These are phyloP conservation scores for Thalassiosira pacifica DNA, from an alignment of 352 stramenopile genomes.

Conservation along the genomic window DNA sequence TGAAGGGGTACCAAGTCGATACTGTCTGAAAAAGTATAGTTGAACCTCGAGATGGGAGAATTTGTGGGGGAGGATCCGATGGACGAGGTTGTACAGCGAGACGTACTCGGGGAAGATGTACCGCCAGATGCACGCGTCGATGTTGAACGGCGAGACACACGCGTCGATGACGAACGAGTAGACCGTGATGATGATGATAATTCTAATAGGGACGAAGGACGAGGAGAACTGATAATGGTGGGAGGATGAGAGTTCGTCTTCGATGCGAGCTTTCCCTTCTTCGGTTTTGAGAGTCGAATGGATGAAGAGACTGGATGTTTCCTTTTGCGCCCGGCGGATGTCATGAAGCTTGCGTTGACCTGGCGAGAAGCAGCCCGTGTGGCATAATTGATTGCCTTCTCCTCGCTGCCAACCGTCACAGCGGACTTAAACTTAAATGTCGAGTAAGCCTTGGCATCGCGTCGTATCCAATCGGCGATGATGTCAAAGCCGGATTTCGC, in stretches of 20 bases:
- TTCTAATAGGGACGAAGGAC: too few species aligned
- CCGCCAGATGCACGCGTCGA: too few species aligned
- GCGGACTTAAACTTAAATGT: background rate
- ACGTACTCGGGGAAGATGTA: background rate
- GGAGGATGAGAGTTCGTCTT: background rate
- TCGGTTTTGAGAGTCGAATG: background rate
- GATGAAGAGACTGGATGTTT: background rate
- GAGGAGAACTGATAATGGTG: background rate
- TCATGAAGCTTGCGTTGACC: too few species aligned
- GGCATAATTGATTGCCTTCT: background rate
- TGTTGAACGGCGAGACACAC: too few species aligned
- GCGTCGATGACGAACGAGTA: too few species aligned
- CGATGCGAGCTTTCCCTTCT: background rate
- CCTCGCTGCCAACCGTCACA: background rate
- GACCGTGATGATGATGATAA: too few species aligned
- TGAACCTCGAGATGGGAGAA: background rate
- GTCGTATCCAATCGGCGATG: background rate
- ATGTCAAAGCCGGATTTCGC: background rate
- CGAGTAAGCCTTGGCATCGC: background rate
- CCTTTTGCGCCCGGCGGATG: too few species aligned
- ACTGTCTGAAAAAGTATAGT: background rate
- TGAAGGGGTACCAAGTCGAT: background rate
- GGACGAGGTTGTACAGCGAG: background rate
- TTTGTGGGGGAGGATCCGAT: background rate
- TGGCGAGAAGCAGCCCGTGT: too few species aligned